phyloP scores from a whole-genome alignment of 176 grass and related monocot species.

The Raddia guianensis region DNA sequence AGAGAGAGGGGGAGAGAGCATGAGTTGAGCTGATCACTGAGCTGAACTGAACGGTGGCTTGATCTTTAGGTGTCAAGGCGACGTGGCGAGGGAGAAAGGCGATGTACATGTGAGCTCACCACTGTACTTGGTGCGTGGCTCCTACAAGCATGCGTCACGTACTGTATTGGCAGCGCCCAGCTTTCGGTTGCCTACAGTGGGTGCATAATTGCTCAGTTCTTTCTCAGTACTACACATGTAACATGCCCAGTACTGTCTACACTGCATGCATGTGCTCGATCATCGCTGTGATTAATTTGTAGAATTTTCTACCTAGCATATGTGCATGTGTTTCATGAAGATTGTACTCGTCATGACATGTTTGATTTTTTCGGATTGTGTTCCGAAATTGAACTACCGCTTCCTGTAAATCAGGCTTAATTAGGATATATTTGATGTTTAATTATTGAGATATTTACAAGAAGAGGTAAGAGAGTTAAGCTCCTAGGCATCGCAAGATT shows the following conservation, averaged over 20 bases:
- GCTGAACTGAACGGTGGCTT: neutral
- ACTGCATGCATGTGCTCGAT: too few relatives aligned
- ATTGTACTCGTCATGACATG: too few relatives aligned
- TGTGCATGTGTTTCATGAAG: too few relatives aligned
- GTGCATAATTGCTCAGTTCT: neutral
- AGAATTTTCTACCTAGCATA: too few relatives aligned
- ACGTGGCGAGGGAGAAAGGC: conserved; percentile 1
- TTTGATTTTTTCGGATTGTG: too few relatives aligned
- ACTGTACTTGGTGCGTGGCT: conserved; percentile 6
- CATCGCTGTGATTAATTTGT: neutral
- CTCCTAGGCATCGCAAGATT: neutral
- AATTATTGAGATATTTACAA: neutral
- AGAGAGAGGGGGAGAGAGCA: conserved; percentile 6
- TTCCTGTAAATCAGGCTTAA: neutral
- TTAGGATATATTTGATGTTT: neutral
- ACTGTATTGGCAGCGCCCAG: conserved; percentile 4
- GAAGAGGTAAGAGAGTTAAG: neutral
- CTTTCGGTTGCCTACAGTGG: conserved; percentile 25
- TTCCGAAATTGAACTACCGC: too few relatives aligned
- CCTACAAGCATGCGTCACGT: conserved; percentile 23
- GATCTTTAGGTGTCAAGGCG: neutral
- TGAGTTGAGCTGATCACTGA: conserved; percentile 5
- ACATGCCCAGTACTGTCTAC: neutral
- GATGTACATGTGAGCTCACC: neutral
- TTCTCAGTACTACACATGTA: neutral